Conservation (phyloP, 2,329 filamentous ascomycete species). For the Botrytis hyacinthi region DNA sequence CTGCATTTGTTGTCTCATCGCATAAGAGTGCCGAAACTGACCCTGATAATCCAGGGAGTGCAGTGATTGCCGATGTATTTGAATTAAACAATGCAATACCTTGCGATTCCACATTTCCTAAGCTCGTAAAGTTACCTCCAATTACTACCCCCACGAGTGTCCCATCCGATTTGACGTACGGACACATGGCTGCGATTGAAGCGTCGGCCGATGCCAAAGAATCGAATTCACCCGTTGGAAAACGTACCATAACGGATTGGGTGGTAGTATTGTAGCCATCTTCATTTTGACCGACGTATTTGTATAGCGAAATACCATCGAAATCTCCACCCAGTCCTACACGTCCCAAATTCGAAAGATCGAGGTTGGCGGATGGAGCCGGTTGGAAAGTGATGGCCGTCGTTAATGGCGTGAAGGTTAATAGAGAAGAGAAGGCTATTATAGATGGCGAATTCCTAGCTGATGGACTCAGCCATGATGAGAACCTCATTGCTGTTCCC, state of each 20-base stretch:
- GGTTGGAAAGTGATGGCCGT: slow-evolving; percentile 58
- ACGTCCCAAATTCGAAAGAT: slow-evolving; percentile 74
- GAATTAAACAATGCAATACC: slow-evolving; percentile 82
- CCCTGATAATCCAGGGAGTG: slow-evolving; percentile 79
- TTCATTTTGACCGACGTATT: slow-evolving; percentile 78
- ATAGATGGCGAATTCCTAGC: slow-evolving; percentile 34
- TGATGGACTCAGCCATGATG: slow-evolving; percentile 36
- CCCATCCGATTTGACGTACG: slow-evolving; percentile 66
- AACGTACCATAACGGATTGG: slow-evolving; percentile 73
- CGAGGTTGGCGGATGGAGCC: slow-evolving; percentile 69
- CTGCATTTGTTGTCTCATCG: slow-evolving; percentile 71
- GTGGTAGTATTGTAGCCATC: slow-evolving; percentile 65
- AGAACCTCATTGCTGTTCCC: slow-evolving; percentile 37
- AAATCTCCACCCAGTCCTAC: slow-evolving; percentile 89
- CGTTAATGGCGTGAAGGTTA: slow-evolving; percentile 43
- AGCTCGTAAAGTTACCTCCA: slow-evolving; percentile 92
- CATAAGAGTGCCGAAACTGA: slow-evolving; percentile 81
- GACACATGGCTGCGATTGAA: slow-evolving; percentile 84
- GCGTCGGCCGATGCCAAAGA: slow-evolving; percentile 75
- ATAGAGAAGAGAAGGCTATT: slow-evolving; percentile 45
- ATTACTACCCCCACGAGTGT: slow-evolving; percentile 73
- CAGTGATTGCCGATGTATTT: slow-evolving; percentile 64
- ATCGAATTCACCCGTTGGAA: slow-evolving; percentile 82
- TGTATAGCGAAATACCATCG: slow-evolving; percentile 84
- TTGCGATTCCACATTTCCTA: slow-evolving; percentile 72